These are phyloP conservation scores for Neostapfia colusana DNA, from an alignment of 176 grass and related monocot genomes.

Conservation along the genomic window DNA sequence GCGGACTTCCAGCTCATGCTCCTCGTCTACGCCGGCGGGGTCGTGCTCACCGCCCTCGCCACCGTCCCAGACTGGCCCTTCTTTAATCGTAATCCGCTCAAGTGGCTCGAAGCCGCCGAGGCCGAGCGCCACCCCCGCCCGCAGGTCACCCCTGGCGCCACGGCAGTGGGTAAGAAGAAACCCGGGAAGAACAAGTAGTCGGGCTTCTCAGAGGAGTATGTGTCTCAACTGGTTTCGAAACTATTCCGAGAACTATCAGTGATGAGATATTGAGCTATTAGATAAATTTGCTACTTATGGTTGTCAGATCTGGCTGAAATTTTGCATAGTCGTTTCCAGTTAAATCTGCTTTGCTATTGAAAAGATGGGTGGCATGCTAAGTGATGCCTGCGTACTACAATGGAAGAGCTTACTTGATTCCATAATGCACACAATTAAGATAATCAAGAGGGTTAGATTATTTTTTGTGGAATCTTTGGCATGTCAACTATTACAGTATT, in stretches of 20 bases:
- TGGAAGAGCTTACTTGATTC: background rate
- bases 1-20: conserved; percentile 83
- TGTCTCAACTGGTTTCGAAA: conserved; percentile 16
- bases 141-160: conserved; percentile 31
- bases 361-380: background rate
- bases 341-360: background rate
- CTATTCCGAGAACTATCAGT: conserved; percentile 18
- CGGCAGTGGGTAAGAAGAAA: conserved; percentile 67
- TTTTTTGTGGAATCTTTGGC: background rate
- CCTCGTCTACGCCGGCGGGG: conserved; percentile 72
- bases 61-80: conserved; percentile 87
- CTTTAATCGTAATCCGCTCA: conserved; percentile 75
- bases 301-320: background rate
- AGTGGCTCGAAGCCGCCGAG: conserved; percentile 80
- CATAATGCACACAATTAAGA: background rate
- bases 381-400: background rate
- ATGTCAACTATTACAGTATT: background rate
- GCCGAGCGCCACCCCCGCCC: conserved; percentile 79
- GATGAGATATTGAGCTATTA: conserved; percentile 15
- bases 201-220: background rate
- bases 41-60: conserved; percentile 75
- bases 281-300: background rate
- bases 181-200: conserved; percentile 69
- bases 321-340: background rate
- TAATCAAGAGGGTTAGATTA: background rate